A percentile compares a stretch with the other conserved stretches of the same genome.
Conservation (phyloP, 1,284 basidiomycete species). For the Microbotryum scabiosae region DNA sequence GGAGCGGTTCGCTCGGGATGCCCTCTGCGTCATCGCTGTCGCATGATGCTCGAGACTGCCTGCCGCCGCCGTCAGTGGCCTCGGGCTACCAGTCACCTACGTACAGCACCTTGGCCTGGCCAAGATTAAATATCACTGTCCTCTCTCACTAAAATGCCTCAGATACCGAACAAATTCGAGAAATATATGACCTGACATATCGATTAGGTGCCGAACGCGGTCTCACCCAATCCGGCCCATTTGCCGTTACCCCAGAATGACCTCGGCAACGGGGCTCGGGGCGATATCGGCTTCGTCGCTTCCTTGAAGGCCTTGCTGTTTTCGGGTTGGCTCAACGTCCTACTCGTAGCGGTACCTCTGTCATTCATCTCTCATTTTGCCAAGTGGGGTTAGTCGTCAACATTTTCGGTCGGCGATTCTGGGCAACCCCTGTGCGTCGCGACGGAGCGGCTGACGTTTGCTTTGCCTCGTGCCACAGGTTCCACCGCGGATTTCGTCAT, state of each 20-base stretch:
- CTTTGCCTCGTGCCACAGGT: slow-evolving; percentile 51
- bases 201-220: too few species aligned
- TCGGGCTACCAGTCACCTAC: too few species aligned
- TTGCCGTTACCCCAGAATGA: slow-evolving; percentile 5
- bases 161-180: too few species aligned
- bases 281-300: slow-evolving; percentile 32
- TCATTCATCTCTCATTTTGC: slow-evolving; percentile 52
- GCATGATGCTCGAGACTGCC: too few species aligned
- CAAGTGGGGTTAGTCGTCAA: slow-evolving; percentile 23
- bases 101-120: too few species aligned
- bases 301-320: slow-evolving; percentile 63
- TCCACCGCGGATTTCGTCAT: slow-evolving; percentile 72
- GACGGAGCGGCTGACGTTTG: slow-evolving; percentile 4
- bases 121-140: too few species aligned
- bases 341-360: slow-evolving; percentile 68
- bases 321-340: slow-evolving; percentile 63
- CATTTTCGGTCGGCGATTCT: neutral
- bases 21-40: neutral
- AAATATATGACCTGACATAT: too few species aligned
- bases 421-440: neutral
- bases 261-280: neutral
- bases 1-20: too few species aligned
- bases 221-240: too few species aligned
- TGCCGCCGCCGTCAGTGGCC: too few species aligned
- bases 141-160: too few species aligned